These are phyloP conservation scores for Taxawa tesnikishii DNA, from an alignment of 2,329 filamentous ascomycete genomes.

Conservation along the genomic window DNA sequence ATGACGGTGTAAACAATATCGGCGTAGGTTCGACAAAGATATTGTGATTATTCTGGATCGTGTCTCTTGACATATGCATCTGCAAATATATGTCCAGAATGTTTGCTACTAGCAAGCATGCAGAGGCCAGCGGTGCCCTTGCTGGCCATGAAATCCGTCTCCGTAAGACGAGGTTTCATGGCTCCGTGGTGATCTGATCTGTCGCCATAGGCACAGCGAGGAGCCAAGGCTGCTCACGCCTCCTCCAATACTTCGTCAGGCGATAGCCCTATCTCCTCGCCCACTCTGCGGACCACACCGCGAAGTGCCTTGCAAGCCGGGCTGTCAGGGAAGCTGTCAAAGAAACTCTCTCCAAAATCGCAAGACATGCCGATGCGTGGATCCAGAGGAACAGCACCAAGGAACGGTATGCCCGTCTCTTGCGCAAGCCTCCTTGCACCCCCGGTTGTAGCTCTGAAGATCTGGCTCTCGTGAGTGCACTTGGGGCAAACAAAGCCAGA, in stretches of 20 bases:
- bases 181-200: too few relatives aligned
- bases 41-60: too few relatives aligned
- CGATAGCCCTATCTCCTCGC: conserved; percentile 19
- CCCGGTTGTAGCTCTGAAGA: conserved; percentile 85
- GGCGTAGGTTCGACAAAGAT: too few relatives aligned
- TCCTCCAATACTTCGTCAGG: conserved; percentile 14
- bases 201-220: too few relatives aligned
- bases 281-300: conserved; percentile 62
- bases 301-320: conserved; percentile 76
- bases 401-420: conserved; percentile 78
- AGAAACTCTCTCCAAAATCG: conserved; percentile 94
- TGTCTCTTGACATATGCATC: too few relatives aligned
- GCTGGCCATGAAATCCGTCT: too few relatives aligned
- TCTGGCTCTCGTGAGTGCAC: conserved; percentile 67
- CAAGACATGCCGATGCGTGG: conserved; percentile 92
- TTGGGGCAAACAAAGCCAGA: conserved; percentile 91
- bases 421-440: conserved; percentile 68
- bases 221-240: too few relatives aligned
- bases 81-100: too few relatives aligned
- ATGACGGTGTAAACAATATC: too few relatives aligned
- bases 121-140: too few relatives aligned
- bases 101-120: too few relatives aligned
- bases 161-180: too few relatives aligned
- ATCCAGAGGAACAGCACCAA: conserved; percentile 83
- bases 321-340: conserved; percentile 86